These are phyloP conservation scores for Amphirosellinia nigrospora DNA, from an alignment of 495 filamentous ascomycete genomes.

Conservation along the genomic window DNA sequence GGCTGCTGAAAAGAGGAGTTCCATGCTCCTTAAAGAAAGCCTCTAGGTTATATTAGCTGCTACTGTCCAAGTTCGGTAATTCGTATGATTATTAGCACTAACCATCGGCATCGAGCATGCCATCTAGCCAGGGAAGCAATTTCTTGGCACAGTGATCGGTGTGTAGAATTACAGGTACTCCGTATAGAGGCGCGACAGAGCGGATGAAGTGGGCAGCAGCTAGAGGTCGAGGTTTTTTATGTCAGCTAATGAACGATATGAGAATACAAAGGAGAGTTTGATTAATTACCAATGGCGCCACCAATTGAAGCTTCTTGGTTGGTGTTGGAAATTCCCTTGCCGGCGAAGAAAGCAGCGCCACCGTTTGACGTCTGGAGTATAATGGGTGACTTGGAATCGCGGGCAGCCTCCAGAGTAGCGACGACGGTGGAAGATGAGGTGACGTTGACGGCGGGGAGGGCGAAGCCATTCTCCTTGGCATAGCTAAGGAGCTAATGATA, in stretches of 20 bases:
- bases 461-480: constrained; percentile 81
- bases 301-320: constrained; percentile 88
- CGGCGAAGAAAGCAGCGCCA: constrained; percentile 92
- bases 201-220: constrained; percentile 93
- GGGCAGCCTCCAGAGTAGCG: constrained; percentile 88
- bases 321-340: constrained; percentile 88
- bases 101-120: constrained; percentile 61
- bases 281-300: constrained; percentile 66
- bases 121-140: constrained; percentile 94
- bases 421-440: constrained; percentile 91
- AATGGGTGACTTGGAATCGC: constrained; percentile 85
- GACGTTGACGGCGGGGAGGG: constrained; percentile 93
- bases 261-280: neutral
- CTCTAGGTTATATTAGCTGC: constrained; percentile 69
- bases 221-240: neutral
- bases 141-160: constrained; percentile 93
- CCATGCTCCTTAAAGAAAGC: constrained; percentile 88
- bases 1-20: constrained; percentile 89
- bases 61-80: neutral
- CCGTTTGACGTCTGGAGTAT: constrained; percentile 93
- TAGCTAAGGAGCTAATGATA: constrained; percentile 74
- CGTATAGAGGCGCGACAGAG: constrained; percentile 83
- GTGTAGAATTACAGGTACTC: constrained; percentile 88
- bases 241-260: constrained; percentile 12
- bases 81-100: neutral